Base-by-base conservation (phyloP, 2,329 filamentous ascomycete genomes). In the Fragosphaeria purpurea region DNA sequence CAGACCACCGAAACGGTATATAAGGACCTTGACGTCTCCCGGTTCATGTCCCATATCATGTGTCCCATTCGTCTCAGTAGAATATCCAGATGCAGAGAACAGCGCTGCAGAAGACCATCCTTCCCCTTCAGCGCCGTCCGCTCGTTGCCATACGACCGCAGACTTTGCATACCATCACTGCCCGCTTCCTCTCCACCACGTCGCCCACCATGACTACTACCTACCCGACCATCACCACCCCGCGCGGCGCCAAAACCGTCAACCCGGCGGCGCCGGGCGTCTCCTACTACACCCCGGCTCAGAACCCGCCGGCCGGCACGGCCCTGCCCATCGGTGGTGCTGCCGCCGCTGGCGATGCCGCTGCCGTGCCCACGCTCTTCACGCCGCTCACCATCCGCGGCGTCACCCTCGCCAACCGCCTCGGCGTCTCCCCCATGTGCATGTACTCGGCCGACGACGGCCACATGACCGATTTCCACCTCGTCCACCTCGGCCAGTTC, bases 401-500 rank as follows among this genome's bases (percentile, higher is more conserved):
- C 53, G 58, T 79, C 50, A 71, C 69, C 40, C 66, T 82, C 31
- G 67, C 69, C 53, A 82, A 82, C 66, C 76, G 79, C 51, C 70
- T 82, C 60, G 72, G 69, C 47, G 76, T 80, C 46, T 72, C 75
- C 48, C 79, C 80, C 51, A 82, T 83, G 77, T 83, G 79, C 65
- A 76, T 71, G 57, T 80, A 79, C 66, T 76, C 72, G 32, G 72
- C 76, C 54, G 61, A 72, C 44, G 66, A 79, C 55, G 77, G 90
- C 40, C 85, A 91, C 65, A 71, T 84, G 56, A 90, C 85, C 2
- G 76, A 85, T 63, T 95, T 82, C 77, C 88, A 95, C 65, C 71
- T 91, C 46, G 82, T 88, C 12, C 89, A 95, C 61, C 73, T 91
- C 32, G 87, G 88, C 51, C 83, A 87, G 54, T 89, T 89, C 58